These are phyloP conservation scores for Candida patagonica DNA, from an alignment of 805 yeast species.

Conservation along the genomic window DNA sequence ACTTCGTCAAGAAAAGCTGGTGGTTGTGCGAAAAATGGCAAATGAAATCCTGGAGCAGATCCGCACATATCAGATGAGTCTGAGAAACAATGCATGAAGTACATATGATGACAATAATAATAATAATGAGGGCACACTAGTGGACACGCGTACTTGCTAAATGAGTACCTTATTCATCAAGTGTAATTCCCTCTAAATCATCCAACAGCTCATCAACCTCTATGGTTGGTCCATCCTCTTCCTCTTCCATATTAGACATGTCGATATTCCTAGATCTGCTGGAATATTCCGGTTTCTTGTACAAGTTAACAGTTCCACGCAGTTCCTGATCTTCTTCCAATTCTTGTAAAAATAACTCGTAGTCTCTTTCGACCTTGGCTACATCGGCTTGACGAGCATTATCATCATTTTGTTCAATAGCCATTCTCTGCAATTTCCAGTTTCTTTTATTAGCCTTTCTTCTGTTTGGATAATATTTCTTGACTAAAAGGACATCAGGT, in stretches of 20 bases:
- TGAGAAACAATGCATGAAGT: neutral
- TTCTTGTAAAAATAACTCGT: conserved; percentile 91
- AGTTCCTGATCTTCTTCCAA: conserved; percentile 94
- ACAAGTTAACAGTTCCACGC: conserved; percentile 81
- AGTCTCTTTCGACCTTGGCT: conserved; percentile 89
- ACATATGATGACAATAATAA: neutral
- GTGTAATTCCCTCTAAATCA: conserved; percentile 87
- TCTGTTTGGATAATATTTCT: conserved; percentile 78
- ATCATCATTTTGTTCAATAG: conserved; percentile 61
- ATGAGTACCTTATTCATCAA: conserved; percentile 42
- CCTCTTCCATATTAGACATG: conserved; percentile 25
- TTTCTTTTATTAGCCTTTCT: conserved; percentile 66
- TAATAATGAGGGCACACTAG: too few species aligned
- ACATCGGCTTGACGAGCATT: conserved; percentile 60
- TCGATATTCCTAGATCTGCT: conserved; percentile 15
- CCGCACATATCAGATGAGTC: neutral
- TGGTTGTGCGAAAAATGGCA: neutral
- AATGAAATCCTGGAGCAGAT: neutral
- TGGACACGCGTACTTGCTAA: too few species aligned
- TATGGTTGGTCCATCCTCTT: conserved; percentile 76
- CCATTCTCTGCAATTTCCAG: conserved; percentile 98
- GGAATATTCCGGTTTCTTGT: conserved; percentile 64
- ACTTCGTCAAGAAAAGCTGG: neutral
- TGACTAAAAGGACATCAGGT: conserved; percentile 81
- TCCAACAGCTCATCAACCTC: conserved; percentile 88